A percentile compares a stretch with the other conserved stretches of the same genome.
phyloP scores from a whole-genome alignment of 208 protist genomes.

The Balamuthia mandrillaris region DNA sequence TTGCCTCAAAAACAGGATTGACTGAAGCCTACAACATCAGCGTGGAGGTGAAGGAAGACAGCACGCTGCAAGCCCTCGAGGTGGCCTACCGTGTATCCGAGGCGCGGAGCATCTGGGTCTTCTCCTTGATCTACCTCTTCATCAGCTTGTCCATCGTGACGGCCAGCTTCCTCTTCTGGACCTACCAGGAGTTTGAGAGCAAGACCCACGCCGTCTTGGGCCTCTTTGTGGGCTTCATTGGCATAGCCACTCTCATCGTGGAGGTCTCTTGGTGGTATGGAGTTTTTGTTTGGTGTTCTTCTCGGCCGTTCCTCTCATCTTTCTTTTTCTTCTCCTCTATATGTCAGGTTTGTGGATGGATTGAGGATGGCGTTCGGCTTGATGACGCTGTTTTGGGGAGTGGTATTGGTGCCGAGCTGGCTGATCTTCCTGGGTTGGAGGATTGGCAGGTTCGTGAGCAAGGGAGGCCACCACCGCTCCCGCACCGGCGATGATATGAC shows the following conservation, averaged over 20 bases:
- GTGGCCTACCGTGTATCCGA: neutral
- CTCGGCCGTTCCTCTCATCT: too few relatives aligned
- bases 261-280: neutral
- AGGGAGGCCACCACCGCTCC: neutral
- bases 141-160: neutral
- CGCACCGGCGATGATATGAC: neutral
- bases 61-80: too few relatives aligned
- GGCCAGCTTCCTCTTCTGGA: neutral
- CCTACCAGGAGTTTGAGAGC: neutral
- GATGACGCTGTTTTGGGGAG: neutral
- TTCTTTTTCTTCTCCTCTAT: too few relatives aligned
- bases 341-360: neutral
- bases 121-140: neutral
- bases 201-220: constrained; percentile 1
- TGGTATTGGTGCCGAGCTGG: neutral
- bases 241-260: neutral
- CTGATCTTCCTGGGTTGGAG: neutral
- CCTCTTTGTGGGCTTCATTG: neutral
- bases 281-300: too few relatives aligned
- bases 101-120: constrained; percentile 28
- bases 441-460: neutral
- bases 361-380: neutral
- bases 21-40: too few relatives aligned
- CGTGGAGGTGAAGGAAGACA: too few relatives aligned
- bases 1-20: neutral